Conservation (phyloP, 768 basidiomycete genomes). For the Rubroboletus satanas region DNA sequence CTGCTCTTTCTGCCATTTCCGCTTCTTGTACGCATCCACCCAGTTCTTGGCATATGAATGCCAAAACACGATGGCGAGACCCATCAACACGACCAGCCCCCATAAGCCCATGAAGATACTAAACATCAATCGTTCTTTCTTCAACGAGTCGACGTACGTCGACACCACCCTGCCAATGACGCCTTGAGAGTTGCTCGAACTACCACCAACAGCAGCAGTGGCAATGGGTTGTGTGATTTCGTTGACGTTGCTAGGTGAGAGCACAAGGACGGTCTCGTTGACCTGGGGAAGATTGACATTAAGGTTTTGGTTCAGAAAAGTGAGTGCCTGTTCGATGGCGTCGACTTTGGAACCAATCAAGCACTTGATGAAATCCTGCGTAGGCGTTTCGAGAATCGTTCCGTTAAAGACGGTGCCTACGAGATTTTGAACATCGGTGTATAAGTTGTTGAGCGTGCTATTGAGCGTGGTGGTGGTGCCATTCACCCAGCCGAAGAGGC, state of each 20-base stretch:
- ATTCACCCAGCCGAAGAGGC: slow-evolving; percentile 94
- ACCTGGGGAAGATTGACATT: slow-evolving; percentile 76
- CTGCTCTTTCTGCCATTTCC: slow-evolving; percentile 51
- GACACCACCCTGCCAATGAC: slow-evolving; percentile 71
- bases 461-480: slow-evolving; percentile 85
- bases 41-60: slow-evolving; percentile 54
- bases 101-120: slow-evolving; percentile 78
- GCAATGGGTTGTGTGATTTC: slow-evolving; percentile 80
- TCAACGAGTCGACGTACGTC: slow-evolving; percentile 65
- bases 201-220: slow-evolving; percentile 71
- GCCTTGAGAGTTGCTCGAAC: slow-evolving; percentile 48
- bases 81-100: slow-evolving; percentile 81
- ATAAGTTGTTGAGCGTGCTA: slow-evolving; percentile 80
- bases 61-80: slow-evolving; percentile 65
- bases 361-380: slow-evolving; percentile 85
- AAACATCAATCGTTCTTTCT: slow-evolving; percentile 84
- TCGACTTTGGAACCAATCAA: slow-evolving; percentile 89
- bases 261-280: slow-evolving; percentile 68
- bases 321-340: slow-evolving; percentile 81
- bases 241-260: slow-evolving; percentile 67
- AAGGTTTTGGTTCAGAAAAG: slow-evolving; percentile 88
- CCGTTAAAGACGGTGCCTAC: slow-evolving; percentile 80
- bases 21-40: slow-evolving; percentile 45
- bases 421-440: slow-evolving; percentile 74
- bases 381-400: slow-evolving; percentile 75